Conservation (phyloP, 2,329 filamentous ascomycete species). For the Fusarium sp. region DNA sequence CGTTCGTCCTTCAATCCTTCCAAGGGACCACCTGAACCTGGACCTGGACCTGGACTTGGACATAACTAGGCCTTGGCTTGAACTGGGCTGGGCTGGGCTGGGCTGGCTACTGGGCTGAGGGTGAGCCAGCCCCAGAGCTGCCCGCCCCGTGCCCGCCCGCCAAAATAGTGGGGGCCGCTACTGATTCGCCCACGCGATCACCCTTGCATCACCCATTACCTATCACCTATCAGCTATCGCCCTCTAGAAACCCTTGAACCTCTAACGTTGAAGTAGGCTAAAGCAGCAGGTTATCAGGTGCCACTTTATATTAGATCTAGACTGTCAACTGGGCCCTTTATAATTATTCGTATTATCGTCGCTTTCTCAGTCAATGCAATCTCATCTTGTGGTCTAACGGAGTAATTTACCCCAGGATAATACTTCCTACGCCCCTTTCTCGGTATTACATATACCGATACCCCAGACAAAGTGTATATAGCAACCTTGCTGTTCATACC, state of each 20-base stretch:
- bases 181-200: conserved; percentile 43
- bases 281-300: conserved; percentile 33
- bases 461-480: not conserved
- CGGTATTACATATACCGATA: not conserved
- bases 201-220: conserved; percentile 29
- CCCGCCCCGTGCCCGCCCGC: conserved; percentile 2
- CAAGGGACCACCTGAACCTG: conserved; percentile 1
- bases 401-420: conserved; percentile 1
- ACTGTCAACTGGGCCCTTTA: conserved; percentile 21
- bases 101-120: not conserved
- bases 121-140: conserved; percentile 11
- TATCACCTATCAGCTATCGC: not conserved
- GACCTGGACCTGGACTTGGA: not conserved
- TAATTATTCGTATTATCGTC: no score
- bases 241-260: conserved; percentile 7
- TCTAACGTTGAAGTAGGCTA: conserved; percentile 25
- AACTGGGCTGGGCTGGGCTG: not conserved
- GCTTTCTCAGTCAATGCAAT: conserved; percentile 9
- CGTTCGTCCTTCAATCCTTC: not conserved
- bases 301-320: conserved; percentile 33
- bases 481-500: no score
- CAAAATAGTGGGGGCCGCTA: conserved; percentile 32
- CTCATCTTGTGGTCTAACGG: not conserved
- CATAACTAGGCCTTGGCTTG: not conserved
- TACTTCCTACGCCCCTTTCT: conserved; percentile 4